These are phyloP conservation scores for Daldinia childiae DNA, from an alignment of 495 filamentous ascomycete species.

Conservation along the genomic window DNA sequence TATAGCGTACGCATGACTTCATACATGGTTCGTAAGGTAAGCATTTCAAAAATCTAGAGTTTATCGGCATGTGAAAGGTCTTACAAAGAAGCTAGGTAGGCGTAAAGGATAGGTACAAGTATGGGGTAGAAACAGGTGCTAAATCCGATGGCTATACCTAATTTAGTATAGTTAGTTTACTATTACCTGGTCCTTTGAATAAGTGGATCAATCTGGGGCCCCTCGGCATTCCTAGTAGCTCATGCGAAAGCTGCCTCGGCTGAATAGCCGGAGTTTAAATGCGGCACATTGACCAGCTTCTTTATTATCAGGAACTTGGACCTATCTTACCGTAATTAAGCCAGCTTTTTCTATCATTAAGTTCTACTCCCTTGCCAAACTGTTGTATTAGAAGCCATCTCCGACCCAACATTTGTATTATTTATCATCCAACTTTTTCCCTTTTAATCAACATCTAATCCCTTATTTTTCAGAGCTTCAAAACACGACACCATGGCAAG, in stretches of 20 bases:
- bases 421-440: background rate
- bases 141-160: conserved; percentile 15
- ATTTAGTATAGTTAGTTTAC: conserved; percentile 12
- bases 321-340: conserved; percentile 11
- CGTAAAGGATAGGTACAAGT: background rate
- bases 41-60: background rate
- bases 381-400: conserved; percentile 20
- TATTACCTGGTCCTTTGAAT: conserved; percentile 1
- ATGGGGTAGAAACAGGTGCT: conserved; percentile 4
- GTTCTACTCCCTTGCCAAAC: conserved; percentile 15
- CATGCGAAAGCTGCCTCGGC: conserved; percentile 46
- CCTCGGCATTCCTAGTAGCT: conserved; percentile 49
- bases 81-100: background rate
- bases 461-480: conserved; percentile 36
- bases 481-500: conserved; percentile 68
- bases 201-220: conserved; percentile 24
- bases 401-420: background rate
- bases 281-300: conserved; percentile 39
- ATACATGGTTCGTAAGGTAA: conserved; percentile 18
- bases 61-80: conserved; percentile 37
- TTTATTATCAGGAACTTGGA: conserved; percentile 34
- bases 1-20: conserved; percentile 41
- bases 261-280: conserved; percentile 44
- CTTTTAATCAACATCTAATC: conserved; percentile 14
- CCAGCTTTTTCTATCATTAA: conserved; percentile 21